A percentile compares a stretch with the other conserved stretches of the same genome.
Conservation (phyloP, 805 yeast species). For the Teunomyces gatunensis region DNA sequence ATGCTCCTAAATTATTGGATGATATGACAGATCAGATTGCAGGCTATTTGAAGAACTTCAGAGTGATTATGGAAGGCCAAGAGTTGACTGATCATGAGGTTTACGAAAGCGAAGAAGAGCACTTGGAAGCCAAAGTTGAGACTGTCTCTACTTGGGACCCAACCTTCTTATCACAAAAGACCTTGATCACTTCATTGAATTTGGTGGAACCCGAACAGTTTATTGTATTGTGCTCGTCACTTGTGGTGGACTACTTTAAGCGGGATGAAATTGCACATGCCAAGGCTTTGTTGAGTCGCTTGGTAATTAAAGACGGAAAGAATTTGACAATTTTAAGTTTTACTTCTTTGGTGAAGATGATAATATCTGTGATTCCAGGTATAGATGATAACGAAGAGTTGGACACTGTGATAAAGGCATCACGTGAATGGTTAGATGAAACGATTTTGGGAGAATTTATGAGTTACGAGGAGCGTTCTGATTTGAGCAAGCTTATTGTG, state of each 20-base stretch:
- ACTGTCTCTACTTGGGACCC: not conserved
- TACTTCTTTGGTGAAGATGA: constrained; percentile 27
- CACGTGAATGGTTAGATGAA: constrained; percentile 32
- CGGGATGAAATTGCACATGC: constrained; percentile 18
- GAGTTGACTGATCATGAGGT: constrained; percentile 27
- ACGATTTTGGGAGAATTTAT: constrained; percentile 15
- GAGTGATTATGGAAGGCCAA: constrained; percentile 20
- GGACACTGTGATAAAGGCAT: constrained; percentile 25
- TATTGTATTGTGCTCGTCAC: constrained; percentile 27
- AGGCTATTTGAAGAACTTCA: constrained; percentile 19
- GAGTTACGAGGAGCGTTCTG: constrained; percentile 21
- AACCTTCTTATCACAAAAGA: constrained; percentile 11
- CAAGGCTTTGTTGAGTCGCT: constrained; percentile 21
- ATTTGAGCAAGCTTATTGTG: constrained; percentile 29
- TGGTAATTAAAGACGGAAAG: constrained; percentile 16
- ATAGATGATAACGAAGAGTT: constrained; percentile 21
- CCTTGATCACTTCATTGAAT: constrained; percentile 29
- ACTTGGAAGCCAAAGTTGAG: constrained; percentile 2
- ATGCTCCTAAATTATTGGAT: constrained; percentile 15
- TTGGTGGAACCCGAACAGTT: constrained; percentile 34
- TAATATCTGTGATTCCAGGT: constrained; percentile 16
- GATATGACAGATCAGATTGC: constrained; percentile 17
- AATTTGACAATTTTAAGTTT: constrained; percentile 31
- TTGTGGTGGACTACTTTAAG: constrained; percentile 21
- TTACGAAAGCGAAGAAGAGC: constrained; percentile 16